Base-by-base conservation (phyloP, 495 filamentous ascomycete species). In the Elaphomyces granulatus region DNA sequence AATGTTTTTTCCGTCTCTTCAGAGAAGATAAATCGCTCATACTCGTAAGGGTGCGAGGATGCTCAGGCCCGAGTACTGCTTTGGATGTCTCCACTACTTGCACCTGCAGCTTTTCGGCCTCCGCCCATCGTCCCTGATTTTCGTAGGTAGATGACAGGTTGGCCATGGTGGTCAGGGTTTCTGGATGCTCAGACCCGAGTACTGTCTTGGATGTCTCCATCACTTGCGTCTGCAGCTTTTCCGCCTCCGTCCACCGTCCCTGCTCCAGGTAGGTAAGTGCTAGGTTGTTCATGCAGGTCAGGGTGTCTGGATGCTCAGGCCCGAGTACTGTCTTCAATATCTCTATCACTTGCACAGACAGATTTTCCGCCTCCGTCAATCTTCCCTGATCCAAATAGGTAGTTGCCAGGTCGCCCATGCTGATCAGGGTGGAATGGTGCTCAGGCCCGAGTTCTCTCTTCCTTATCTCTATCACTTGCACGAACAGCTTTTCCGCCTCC, bases 1-100 rank as follows among this genome's bases (percentile, higher is more conserved):
- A 17, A 20, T 36, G 38, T 3, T 42, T 42, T 23, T 42, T 39
- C 0, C 15, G 1, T 12, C 21, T 20, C 9, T 44, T 49, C 7
- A 32, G 46, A 0, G 9, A 4, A 31, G 51, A 48, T 4, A 65
- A 50, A 40, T 54, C 54, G 35, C 4, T 15, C 48, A 58, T 63
- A 33, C 45, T 55, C 0, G 37, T 51, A 2, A 63, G 36, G 23
- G 58, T 63, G 34, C 48, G 21, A 18, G 51, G 61, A 43, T 64
- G 54, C 10, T 64, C 55, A 7, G 21, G n/a, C 15, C 54, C 57
- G 23, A 57, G 49, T 35, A 32, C 48, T 30, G n/a, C 46, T 37
- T 46, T 49, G 6, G 34, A 41, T 1, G 20, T 42, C 8, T 40
- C 33, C 18, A 52, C 34, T 3, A 33, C 48, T 34, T 58, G 46